Conservation (phyloP, 148 eudicot species). For the Rhododendron simsii region DNA sequence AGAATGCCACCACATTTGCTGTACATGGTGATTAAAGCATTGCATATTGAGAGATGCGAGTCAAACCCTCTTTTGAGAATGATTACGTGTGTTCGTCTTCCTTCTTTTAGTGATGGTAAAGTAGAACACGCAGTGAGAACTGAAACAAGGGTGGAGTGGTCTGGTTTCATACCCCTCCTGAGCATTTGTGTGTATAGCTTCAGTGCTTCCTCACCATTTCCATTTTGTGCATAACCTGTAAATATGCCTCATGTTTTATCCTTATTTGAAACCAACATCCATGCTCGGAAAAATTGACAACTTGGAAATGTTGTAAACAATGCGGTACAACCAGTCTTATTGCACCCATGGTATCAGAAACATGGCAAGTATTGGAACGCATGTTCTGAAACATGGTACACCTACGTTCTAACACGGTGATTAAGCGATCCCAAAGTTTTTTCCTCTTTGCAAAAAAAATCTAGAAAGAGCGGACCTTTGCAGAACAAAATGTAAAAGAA, state of each 20-base stretch:
- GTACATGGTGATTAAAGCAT: slow-evolving; percentile 39
- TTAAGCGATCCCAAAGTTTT: not conserved
- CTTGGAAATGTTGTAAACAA: not conserved
- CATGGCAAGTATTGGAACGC: not conserved
- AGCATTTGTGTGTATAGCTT: slow-evolving; percentile 26
- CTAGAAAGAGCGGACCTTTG: not conserved
- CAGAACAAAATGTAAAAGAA: not conserved
- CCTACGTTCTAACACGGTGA: not conserved
- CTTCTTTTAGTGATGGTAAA: slow-evolving; percentile 29
- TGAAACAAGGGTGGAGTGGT: slow-evolving; percentile 32
- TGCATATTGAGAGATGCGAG: slow-evolving; percentile 24
- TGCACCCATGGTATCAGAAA: not conserved
- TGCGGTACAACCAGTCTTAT: not conserved
- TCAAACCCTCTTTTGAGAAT: slow-evolving; percentile 23
- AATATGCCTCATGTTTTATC: not conserved
- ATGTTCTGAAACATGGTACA: not conserved
- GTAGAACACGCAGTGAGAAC: slow-evolving; percentile 35
- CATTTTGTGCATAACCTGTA: slow-evolving; percentile 38
- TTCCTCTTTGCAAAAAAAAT: not conserved
- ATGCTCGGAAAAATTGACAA: not conserved
- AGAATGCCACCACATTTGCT: slow-evolving; percentile 36
- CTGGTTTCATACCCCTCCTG: slow-evolving; percentile 25
- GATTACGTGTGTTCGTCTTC: slow-evolving; percentile 27
- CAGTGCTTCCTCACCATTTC: slow-evolving; percentile 28
- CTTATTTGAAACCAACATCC: not conserved